Conservation (phyloP, 73 alveolate genomes). For the Paramecium caudatum region DNA sequence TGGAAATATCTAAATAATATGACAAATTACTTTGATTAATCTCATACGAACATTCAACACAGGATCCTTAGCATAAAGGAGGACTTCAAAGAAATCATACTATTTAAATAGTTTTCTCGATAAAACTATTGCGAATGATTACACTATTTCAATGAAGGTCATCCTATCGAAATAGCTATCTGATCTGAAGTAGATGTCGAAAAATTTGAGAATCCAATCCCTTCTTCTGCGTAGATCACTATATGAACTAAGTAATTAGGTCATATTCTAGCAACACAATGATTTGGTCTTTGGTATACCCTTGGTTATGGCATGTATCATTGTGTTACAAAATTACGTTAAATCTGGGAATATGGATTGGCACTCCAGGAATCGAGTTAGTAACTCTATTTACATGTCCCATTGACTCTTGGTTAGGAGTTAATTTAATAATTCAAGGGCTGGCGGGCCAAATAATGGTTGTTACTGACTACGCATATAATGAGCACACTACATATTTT, state of each 20-base stretch:
- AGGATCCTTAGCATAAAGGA: background rate
- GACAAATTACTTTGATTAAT: background rate
- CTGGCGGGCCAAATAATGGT: constrained; percentile 28
- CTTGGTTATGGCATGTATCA: background rate
- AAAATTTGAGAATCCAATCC: background rate
- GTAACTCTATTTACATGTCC: constrained; percentile 16
- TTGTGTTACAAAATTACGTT: background rate
- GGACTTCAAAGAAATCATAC: constrained; percentile 29
- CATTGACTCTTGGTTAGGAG: background rate
- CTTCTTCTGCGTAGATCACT: background rate
- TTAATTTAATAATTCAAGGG: constrained; percentile 5
- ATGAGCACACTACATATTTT: constrained; percentile 18
- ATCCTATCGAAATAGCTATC: background rate
- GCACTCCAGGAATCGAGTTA: background rate
- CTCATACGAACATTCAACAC: constrained; percentile 20
- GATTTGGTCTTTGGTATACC: background rate
- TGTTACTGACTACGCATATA: constrained; percentile 54
- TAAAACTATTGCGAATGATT: background rate
- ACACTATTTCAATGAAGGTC: background rate
- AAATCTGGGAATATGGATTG: background rate
- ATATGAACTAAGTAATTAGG: background rate
- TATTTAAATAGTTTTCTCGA: constrained; percentile 22
- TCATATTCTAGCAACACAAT: background rate
- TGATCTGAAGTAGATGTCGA: background rate
- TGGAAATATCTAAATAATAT: constrained; percentile 14